These are phyloP conservation scores for Aspergillus sojae DNA, from an alignment of 2,329 filamentous ascomycete species.

Conservation along the genomic window DNA sequence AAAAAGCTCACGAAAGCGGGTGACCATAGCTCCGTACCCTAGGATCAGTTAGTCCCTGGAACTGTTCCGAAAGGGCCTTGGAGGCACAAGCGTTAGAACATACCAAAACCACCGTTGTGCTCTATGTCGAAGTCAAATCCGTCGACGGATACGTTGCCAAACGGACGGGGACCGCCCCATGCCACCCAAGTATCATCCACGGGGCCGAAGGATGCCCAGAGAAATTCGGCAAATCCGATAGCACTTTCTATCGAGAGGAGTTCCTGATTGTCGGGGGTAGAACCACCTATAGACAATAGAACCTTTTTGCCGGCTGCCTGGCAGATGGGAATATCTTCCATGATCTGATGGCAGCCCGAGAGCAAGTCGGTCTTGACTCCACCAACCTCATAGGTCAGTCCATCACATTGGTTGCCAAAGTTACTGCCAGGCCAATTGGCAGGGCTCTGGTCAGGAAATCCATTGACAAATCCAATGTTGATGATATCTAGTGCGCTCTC, in stretches of 20 bases:
- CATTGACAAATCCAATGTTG: constrained; percentile 58
- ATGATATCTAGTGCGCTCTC: constrained; percentile 58
- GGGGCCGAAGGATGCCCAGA: constrained; percentile 56
- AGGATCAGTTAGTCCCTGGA: constrained; percentile 8
- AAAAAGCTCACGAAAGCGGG: constrained; percentile 49
- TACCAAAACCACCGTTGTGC: constrained; percentile 34
- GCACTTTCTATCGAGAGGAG: constrained; percentile 46
- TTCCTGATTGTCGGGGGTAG: constrained; percentile 42
- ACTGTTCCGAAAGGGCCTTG: not conserved
- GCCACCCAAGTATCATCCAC: constrained; percentile 30
- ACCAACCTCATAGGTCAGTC: constrained; percentile 40
- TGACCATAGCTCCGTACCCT: constrained; percentile 54
- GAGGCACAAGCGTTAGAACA: constrained; percentile 3
- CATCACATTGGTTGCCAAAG: constrained; percentile 59
- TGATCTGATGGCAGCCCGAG: constrained; percentile 47
- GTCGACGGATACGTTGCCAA: constrained; percentile 50
- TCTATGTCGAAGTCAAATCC: constrained; percentile 58
- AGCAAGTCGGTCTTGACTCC: constrained; percentile 46
- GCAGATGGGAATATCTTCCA: constrained; percentile 44
- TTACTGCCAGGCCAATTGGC: constrained; percentile 56
- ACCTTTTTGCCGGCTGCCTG: constrained; percentile 48
- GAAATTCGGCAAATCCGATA: constrained; percentile 51
- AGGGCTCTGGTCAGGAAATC: constrained; percentile 51
- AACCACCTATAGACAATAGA: constrained; percentile 53
- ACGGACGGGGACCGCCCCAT: constrained; percentile 49